Conservation (phyloP, 1,284 basidiomycete genomes). For the Ceratorhiza oryzae-sativae region DNA sequence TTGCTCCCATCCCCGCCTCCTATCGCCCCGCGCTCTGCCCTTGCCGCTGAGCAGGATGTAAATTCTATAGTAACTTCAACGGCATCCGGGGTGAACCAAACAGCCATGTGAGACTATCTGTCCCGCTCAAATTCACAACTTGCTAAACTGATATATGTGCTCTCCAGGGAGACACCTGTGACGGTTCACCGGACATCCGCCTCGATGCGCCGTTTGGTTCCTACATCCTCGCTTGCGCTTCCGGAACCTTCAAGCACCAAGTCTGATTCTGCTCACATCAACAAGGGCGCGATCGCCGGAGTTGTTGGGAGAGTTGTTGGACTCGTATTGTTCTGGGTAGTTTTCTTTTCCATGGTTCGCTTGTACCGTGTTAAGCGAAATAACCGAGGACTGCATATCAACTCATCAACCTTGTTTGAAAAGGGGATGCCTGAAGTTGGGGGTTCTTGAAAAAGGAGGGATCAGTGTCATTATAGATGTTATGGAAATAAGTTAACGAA, state of each 20-base stretch:
- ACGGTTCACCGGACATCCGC: neutral
- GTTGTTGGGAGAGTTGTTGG: slow-evolving; percentile 1
- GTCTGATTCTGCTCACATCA: neutral
- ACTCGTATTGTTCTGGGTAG: neutral
- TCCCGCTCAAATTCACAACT: too few species aligned
- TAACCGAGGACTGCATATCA: neutral
- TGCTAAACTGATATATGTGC: neutral
- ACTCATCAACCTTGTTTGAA: neutral
- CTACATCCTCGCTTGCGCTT: neutral
- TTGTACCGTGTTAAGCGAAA: neutral
- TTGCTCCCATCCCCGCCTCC: too few species aligned
- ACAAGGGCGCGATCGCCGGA: slow-evolving; percentile 1
- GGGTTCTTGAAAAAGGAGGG: neutral
- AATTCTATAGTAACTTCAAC: neutral
- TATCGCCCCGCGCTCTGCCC: too few species aligned
- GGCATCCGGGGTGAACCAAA: neutral
- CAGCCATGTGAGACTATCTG: too few species aligned
- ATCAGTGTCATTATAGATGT: neutral
- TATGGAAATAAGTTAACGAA: neutral
- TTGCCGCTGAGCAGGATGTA: neutral
- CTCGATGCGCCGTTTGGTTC: neutral
- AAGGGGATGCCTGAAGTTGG: neutral
- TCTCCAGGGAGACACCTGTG: neutral
- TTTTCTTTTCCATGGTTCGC: neutral
- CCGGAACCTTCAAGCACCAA: neutral